These are phyloP conservation scores for Phytopythium ostracodes DNA, from an alignment of 352 stramenopile genomes.

Conservation along the genomic window DNA sequence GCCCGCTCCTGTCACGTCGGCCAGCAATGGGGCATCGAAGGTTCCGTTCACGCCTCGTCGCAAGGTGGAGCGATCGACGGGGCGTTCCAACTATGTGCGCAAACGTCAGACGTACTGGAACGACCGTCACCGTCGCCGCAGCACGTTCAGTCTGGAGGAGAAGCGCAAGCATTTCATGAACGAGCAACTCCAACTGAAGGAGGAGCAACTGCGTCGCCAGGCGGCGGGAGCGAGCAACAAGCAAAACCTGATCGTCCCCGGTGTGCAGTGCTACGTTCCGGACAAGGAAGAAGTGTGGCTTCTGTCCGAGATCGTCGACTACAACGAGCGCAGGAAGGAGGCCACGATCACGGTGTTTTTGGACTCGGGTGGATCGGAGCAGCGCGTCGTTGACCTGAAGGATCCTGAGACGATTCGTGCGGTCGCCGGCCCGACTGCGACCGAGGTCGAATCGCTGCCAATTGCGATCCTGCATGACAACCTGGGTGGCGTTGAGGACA, in stretches of 20 bases:
- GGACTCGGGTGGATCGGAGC: conserved; percentile 56
- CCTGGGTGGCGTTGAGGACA: conserved; percentile 75
- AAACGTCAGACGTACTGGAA: conserved; percentile 75
- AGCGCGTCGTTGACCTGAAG: conserved; percentile 77
- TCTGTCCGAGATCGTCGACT: conserved; percentile 76
- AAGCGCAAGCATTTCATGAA: conserved; percentile 84
- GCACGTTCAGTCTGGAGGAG: conserved; percentile 76
- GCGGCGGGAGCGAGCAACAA: conserved; percentile 60
- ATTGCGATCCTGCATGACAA: conserved; percentile 82
- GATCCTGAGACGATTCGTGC: conserved; percentile 81
- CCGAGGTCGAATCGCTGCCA: conserved; percentile 77
- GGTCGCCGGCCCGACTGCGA: conserved; percentile 68
- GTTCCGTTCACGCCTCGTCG: conserved; percentile 46
- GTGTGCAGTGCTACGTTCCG: conserved; percentile 88
- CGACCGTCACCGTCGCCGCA: conserved; percentile 30
- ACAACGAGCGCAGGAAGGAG: conserved; percentile 78
- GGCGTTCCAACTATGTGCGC: conserved; percentile 62
- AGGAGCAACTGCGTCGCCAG: conserved; percentile 67
- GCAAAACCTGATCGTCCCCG: conserved; percentile 82
- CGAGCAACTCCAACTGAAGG: conserved; percentile 74
- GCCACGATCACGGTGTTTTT: conserved; percentile 75
- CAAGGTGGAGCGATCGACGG: conserved; percentile 57
- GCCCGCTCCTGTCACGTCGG: conserved; percentile 1
- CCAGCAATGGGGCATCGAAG: conserved; percentile 16
- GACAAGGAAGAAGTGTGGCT: conserved; percentile 87